Evolutionary conservation across 805 yeast species (phyloP).

Genomic region (Lipomyces japonicus): DNA sequence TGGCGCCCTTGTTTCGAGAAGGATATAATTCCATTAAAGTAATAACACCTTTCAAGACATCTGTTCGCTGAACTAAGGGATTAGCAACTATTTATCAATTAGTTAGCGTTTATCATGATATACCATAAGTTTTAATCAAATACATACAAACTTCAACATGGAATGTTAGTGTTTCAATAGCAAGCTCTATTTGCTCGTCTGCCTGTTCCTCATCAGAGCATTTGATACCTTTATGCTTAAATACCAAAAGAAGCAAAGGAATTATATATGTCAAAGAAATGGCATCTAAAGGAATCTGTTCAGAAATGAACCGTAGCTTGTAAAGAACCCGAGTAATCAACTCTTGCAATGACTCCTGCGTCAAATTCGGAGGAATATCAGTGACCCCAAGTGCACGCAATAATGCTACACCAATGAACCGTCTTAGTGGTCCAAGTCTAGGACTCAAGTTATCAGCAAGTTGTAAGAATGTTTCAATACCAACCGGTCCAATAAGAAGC

Average conservation of each 20-base stretch:
- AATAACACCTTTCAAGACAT: slow-evolving; percentile 58
- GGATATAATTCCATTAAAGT: slow-evolving; percentile 63
- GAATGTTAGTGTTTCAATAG: slow-evolving; percentile 23
- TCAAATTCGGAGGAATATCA: slow-evolving; percentile 42
- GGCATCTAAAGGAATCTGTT: slow-evolving; percentile 66
- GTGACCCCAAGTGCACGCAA: slow-evolving; percentile 50
- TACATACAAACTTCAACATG: slow-evolving; percentile 52
- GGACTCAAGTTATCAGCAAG: slow-evolving; percentile 52
- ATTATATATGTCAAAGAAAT: slow-evolving; percentile 66
- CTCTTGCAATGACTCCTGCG: slow-evolving; percentile 52
- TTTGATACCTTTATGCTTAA: slow-evolving; percentile 57
- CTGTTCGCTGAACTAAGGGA: slow-evolving; percentile 62
- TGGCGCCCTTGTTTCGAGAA: slow-evolving; percentile 72
- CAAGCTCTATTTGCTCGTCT: slow-evolving; percentile 77
- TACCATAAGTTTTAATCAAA: slow-evolving; percentile 30
- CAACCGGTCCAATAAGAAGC: slow-evolving; percentile 44
- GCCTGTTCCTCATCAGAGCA: slow-evolving; percentile 64
- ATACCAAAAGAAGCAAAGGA: slow-evolving; percentile 67
- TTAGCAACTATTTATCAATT: slow-evolving; percentile 44
- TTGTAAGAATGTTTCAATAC: slow-evolving; percentile 50
- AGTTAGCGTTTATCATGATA: background rate
- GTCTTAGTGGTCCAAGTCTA: slow-evolving; percentile 50
- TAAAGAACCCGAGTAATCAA: slow-evolving; percentile 65
- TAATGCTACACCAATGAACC: slow-evolving; percentile 64
- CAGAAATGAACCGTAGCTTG: slow-evolving; percentile 68